Conservation (phyloP, 2,329 filamentous ascomycete genomes). For the Coniosporium tulheliwenetii region DNA sequence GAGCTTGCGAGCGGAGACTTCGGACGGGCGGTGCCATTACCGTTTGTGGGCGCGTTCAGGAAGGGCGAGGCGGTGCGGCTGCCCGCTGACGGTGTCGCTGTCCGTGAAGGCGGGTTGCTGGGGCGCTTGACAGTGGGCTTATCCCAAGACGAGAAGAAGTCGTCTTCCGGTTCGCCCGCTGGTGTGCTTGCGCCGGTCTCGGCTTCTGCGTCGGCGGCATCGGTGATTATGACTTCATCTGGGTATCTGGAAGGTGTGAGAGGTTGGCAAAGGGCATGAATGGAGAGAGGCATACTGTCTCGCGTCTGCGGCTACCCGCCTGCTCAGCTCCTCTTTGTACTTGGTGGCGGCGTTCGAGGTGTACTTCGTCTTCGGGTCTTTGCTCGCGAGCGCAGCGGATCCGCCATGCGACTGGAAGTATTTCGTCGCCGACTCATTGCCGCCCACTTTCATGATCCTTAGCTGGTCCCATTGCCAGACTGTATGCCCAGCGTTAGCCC, state of each 20-base stretch:
- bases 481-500: slow-evolving; percentile 15
- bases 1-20: slow-evolving; percentile 55
- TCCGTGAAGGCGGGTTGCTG: slow-evolving; percentile 82
- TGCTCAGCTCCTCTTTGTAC: slow-evolving; percentile 94
- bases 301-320: slow-evolving; percentile 67
- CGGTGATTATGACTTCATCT: slow-evolving; percentile 69
- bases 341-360: slow-evolving; percentile 84
- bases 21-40: slow-evolving; percentile 51
- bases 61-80: slow-evolving; percentile 82
- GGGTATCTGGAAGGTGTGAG: slow-evolving; percentile 47
- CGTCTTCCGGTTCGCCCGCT: slow-evolving; percentile 68
- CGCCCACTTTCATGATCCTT: slow-evolving; percentile 93
- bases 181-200: slow-evolving; percentile 57
- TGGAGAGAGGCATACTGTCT: slow-evolving; percentile 48
- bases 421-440: slow-evolving; percentile 94
- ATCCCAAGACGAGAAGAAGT: slow-evolving; percentile 99
- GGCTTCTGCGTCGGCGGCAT: slow-evolving; percentile 44
- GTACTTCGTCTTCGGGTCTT: slow-evolving; percentile 95
- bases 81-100: slow-evolving; percentile 66
- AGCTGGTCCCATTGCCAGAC: slow-evolving; percentile 98
- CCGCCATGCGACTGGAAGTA: slow-evolving; percentile 97
- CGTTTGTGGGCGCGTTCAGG: slow-evolving; percentile 52
- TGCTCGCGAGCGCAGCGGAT: slow-evolving; percentile 84
- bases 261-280: background rate
- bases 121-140: slow-evolving; percentile 94